phyloP scores from a whole-genome alignment of 2,329 filamentous ascomycete species.

The Pseudocercospora fuligena region DNA sequence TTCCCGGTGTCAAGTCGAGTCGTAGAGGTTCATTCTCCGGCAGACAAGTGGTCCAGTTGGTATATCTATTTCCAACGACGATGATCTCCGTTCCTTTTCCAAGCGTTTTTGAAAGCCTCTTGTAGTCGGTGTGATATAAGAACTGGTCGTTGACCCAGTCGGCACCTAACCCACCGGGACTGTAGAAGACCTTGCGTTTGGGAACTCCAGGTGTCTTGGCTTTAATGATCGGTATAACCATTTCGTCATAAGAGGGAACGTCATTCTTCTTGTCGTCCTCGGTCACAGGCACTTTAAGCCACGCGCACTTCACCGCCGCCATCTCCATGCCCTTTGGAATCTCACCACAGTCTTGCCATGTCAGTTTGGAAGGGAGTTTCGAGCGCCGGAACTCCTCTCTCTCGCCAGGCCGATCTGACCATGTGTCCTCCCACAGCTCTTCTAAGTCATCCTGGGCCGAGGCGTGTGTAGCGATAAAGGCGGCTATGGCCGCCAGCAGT shows the following conservation, averaged over 20 bases:
- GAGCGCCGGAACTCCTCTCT: background rate
- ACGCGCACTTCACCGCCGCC: background rate
- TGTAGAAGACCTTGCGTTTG: background rate
- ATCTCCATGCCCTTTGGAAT: background rate
- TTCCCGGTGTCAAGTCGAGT: background rate
- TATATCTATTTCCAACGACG: background rate
- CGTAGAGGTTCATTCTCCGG: background rate
- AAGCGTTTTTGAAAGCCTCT: background rate
- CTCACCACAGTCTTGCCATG: background rate
- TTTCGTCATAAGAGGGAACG: background rate
- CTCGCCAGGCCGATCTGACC: background rate
- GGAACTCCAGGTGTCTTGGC: background rate
- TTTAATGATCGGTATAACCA: background rate
- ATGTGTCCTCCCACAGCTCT: background rate
- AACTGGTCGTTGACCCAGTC: background rate
- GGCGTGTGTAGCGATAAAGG: background rate
- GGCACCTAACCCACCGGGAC: background rate
- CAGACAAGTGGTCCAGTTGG: background rate
- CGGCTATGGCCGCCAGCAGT: background rate
- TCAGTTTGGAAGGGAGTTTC: background rate
- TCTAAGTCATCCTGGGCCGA: background rate
- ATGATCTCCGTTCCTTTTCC: background rate
- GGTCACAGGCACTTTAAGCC: background rate
- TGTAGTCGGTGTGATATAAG: background rate
- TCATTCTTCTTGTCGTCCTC: background rate